Base-by-base conservation (phyloP, 2,329 filamentous ascomycete genomes). In the Botrytis cinerea region DNA sequence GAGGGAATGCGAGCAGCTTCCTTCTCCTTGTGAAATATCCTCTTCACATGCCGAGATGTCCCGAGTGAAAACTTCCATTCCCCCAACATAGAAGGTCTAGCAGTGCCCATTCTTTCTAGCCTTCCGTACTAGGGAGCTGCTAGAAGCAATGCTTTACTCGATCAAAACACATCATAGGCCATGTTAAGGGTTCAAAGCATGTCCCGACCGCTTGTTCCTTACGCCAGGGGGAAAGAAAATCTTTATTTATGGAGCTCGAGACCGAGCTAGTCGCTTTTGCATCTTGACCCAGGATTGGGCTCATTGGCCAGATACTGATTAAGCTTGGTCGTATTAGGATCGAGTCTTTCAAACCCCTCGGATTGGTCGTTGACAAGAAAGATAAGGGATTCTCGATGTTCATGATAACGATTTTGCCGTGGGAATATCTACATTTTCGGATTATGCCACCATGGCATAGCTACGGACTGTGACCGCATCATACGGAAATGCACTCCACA, bases 151-250 rank as follows among this genome's bases (percentile, higher is more conserved):
- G 8, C 12, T 25, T 72, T 72, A 72, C 70, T 72, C 70, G 70
- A 72, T 72, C 43, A 35, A 72, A 72, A 72, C 35, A 66, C 12
- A 67, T 72, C 35, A 72, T 72, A 72, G 60, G 70, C 35, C 64
- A n/a, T 54, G 38, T 28, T 10, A 45, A 64, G 48, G 46, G 35
- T 51, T 45, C 40, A 43, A 43, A 45, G 7, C 25, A 43, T 43
- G 22, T 40, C 32, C 32, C 48, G 35, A 51, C 46, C 35, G 46
- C 45, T 51, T 64, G 60, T 64, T 57, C 28, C 40, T 46, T 9
- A n/a, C 61, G 12, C 20, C 43, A 63, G 38, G 57, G 57, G n/a
- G 32, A 32, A n/a, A n/a, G 38, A 70, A 60, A 46, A 6, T 18
- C 54, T 46, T 32, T 38, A 45, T 38, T 70, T 70, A 67, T 67